Percentiles rank a stretch among this genome's conserved stretches.
Conservation (phyloP, 768 basidiomycete genomes). For the Ramaria sp. region DNA sequence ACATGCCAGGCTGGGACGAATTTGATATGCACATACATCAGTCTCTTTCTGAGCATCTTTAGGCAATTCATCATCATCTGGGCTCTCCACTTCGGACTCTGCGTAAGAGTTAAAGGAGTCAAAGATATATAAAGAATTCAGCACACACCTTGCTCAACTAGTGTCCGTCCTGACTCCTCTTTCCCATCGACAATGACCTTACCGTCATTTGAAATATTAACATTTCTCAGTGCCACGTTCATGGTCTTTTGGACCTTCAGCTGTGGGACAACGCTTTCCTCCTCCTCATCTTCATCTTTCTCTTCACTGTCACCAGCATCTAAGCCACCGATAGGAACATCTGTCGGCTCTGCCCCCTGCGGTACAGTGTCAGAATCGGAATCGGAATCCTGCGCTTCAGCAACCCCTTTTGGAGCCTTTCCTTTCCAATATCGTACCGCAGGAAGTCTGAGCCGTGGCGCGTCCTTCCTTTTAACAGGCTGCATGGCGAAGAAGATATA, state of each 20-base stretch:
- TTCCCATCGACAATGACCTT: slow-evolving; percentile 71
- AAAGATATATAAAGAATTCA: slow-evolving; percentile 13
- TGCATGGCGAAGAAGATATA: background rate
- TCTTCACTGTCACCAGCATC: slow-evolving; percentile 34
- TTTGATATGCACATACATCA: slow-evolving; percentile 14
- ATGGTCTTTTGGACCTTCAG: slow-evolving; percentile 38
- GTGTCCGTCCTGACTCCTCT: slow-evolving; percentile 69
- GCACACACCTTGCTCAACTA: slow-evolving; percentile 39
- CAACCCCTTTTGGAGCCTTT: slow-evolving; percentile 66
- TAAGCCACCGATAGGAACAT: slow-evolving; percentile 49
- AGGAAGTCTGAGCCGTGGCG: slow-evolving; percentile 67
- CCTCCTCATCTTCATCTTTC: slow-evolving; percentile 32
- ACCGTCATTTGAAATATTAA: slow-evolving; percentile 70
- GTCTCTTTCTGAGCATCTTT: slow-evolving; percentile 22
- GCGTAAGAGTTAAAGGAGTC: slow-evolving; percentile 12
- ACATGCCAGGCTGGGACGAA: background rate
- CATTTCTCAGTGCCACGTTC: slow-evolving; percentile 68
- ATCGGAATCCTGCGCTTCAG: slow-evolving; percentile 43
- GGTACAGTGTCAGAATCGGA: slow-evolving; percentile 48
- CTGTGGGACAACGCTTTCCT: slow-evolving; percentile 1
- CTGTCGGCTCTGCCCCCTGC: slow-evolving; percentile 31
- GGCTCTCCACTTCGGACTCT: slow-evolving; percentile 37
- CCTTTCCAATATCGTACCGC: slow-evolving; percentile 87
- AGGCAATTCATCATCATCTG: slow-evolving; percentile 37
- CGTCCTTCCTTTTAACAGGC: slow-evolving; percentile 35